These are phyloP conservation scores for Saccharomyces hybrid DNA, from an alignment of 1,139 yeast genomes.

Conservation along the genomic window DNA sequence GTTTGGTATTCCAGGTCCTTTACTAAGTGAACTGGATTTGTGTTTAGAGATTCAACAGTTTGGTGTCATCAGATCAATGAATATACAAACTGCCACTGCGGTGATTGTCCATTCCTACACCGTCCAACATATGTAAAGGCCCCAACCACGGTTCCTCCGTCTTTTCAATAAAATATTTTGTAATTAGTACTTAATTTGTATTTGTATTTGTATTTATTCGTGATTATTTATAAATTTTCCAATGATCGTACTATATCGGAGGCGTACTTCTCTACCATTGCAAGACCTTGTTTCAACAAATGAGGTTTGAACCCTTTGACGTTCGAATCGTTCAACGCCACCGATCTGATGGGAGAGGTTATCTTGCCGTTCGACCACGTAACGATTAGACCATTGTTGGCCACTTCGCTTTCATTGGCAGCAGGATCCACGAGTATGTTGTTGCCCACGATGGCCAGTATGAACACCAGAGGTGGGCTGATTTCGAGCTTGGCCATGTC, in stretches of 20 bases:
- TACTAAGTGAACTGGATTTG: slow-evolving; percentile 72
- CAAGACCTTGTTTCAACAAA: slow-evolving; percentile 20
- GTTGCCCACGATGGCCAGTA: slow-evolving; percentile 66
- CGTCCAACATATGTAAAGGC: slow-evolving; percentile 46
- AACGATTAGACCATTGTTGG: slow-evolving; percentile 71
- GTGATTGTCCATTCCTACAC: slow-evolving; percentile 89
- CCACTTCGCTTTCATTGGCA: slow-evolving; percentile 73
- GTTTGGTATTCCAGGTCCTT: slow-evolving; percentile 86
- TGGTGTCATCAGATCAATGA: slow-evolving; percentile 91
- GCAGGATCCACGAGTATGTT: slow-evolving; percentile 74
- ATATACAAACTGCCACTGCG: slow-evolving; percentile 94
- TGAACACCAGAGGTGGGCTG: slow-evolving; percentile 67
- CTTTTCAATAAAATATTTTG: slow-evolving; percentile 24
- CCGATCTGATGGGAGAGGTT: slow-evolving; percentile 55
- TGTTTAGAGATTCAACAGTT: slow-evolving; percentile 89
- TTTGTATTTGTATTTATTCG: neutral
- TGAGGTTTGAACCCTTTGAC: slow-evolving; percentile 25
- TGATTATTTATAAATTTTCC: slow-evolving; percentile 6
- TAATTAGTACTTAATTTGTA: slow-evolving; percentile 6
- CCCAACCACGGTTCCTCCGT: neutral
- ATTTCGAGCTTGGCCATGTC: slow-evolving; percentile 58
- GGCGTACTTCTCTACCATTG: slow-evolving; percentile 25
- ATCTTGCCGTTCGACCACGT: slow-evolving; percentile 63
- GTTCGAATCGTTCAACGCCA: slow-evolving; percentile 38
- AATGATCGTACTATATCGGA: slow-evolving; percentile 26